Evolutionary conservation across 768 basidiomycete species (phyloP).

Genomic region (Russula vinacea): DNA sequence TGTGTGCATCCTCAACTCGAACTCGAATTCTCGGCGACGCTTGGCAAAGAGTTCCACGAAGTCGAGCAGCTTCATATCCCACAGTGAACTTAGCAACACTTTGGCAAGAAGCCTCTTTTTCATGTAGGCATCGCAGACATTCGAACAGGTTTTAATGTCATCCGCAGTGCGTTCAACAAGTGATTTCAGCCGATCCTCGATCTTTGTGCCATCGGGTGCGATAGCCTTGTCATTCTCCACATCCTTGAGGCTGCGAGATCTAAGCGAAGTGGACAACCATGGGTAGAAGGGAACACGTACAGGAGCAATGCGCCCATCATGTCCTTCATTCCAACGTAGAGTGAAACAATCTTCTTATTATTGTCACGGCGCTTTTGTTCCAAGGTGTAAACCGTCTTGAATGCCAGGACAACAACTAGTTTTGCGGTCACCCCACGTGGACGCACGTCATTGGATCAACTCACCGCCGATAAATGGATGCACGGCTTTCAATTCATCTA

Average conservation of each 20-base stretch:
- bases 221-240: slow-evolving; percentile 35
- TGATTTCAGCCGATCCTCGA: slow-evolving; percentile 38
- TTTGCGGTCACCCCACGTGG: not conserved
- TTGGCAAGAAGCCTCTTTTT: slow-evolving; percentile 35
- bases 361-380: slow-evolving; percentile 50
- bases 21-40: slow-evolving; percentile 33
- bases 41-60: slow-evolving; percentile 32
- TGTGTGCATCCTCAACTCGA: slow-evolving; percentile 35
- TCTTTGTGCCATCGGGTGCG: slow-evolving; percentile 37
- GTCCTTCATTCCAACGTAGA: slow-evolving; percentile 51
- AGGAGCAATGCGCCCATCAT: slow-evolving; percentile 39
- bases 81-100: slow-evolving; percentile 33
- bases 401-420: slow-evolving; percentile 49
- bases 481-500: slow-evolving; percentile 34
- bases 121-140: slow-evolving; percentile 37
- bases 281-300: not conserved
- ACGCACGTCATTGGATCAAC: not conserved
- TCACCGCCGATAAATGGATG: slow-evolving; percentile 36
- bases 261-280: not conserved
- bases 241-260: slow-evolving; percentile 32
- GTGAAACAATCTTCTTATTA: slow-evolving; percentile 45
- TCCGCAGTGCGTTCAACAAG: slow-evolving; percentile 34
- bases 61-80: slow-evolving; percentile 33
- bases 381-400: slow-evolving; percentile 47
- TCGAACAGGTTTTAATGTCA: slow-evolving; percentile 37